Evolutionary conservation across 176 grass and related monocot genomes (phyloP).

Genomic region (Musa acuminata): DNA sequence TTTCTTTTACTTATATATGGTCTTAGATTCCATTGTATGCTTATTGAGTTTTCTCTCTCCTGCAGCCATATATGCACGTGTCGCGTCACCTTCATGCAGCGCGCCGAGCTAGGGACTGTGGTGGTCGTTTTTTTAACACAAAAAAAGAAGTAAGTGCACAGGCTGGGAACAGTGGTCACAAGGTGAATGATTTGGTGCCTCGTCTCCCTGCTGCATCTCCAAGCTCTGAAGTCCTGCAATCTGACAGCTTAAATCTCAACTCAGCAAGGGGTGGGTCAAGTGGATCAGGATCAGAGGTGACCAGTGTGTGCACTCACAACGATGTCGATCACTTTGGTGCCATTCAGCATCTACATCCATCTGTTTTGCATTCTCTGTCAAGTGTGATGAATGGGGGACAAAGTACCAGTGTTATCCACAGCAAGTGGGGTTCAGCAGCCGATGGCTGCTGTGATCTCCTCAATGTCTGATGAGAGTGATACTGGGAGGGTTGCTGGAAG

Average conservation of each 20-base stretch:
- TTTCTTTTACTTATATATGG: not conserved
- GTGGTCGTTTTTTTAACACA: conserved; percentile 90
- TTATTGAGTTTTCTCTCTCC: not conserved
- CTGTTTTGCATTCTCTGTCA: conserved; percentile 57
- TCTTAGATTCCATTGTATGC: not conserved
- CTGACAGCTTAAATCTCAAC: conserved; percentile 38
- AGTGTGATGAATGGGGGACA: conserved; percentile 55
- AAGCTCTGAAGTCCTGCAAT: conserved; percentile 52
- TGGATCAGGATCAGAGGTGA: conserved; percentile 60
- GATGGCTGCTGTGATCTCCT: conserved; percentile 70
- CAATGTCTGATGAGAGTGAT: conserved; percentile 50
- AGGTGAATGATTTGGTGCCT: conserved; percentile 8
- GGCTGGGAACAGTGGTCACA: conserved; percentile 2
- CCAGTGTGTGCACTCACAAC: conserved; percentile 41
- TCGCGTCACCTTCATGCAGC: conserved; percentile 85
- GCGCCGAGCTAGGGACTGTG: conserved; percentile 60
- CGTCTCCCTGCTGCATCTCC: conserved; percentile 30
- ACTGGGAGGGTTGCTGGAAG: conserved; percentile 11
- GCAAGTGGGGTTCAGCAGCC: conserved; percentile 51
- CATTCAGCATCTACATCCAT: conserved; percentile 41
- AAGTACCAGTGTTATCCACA: conserved; percentile 7
- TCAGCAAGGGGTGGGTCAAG: conserved; percentile 47
- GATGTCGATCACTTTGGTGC: conserved; percentile 29
- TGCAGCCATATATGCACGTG: conserved; percentile 80
- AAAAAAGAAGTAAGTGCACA: conserved; percentile 35